A percentile compares a stretch with the other conserved stretches of the same genome.
phyloP scores from a whole-genome alignment of 306 rosid genomes.

The Ammopiptanthus mongolicus region DNA sequence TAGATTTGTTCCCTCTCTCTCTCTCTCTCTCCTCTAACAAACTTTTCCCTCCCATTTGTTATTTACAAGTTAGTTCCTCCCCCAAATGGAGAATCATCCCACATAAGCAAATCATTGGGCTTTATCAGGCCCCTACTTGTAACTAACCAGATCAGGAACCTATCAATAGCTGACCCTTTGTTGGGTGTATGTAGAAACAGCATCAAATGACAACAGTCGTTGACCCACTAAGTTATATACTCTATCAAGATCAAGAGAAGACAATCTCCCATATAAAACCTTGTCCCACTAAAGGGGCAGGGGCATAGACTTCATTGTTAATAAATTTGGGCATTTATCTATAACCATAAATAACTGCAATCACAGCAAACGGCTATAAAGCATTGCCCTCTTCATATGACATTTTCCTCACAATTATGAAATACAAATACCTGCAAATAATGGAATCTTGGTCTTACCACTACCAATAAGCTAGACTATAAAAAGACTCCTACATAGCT shows the following conservation, averaged over 20 bases:
- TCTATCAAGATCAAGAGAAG: not conserved
- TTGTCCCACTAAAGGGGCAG: no score
- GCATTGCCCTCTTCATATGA: not conserved
- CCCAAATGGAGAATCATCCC: no score
- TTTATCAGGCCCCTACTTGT: no score
- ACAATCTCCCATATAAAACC: not conserved
- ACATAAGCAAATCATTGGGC: no score
- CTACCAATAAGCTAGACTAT: not conserved
- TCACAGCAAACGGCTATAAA: not conserved
- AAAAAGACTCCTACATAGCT: not conserved
- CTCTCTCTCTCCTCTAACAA: no score
- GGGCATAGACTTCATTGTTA: no score
- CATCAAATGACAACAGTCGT: not conserved
- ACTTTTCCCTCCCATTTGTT: no score
- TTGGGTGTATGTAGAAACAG: not conserved
- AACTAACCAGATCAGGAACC: no score
- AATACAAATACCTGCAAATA: not conserved
- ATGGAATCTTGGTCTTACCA: not conserved
- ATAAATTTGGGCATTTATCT: not conserved
- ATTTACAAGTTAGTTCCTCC: no score
- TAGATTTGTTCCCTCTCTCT: no score
- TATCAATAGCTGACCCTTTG: not conserved
- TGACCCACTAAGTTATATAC: not conserved
- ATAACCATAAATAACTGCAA: not conserved
- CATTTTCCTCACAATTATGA: not conserved